Conservation (phyloP, 495 filamentous ascomycete species). For the Xylaria longipes region DNA sequence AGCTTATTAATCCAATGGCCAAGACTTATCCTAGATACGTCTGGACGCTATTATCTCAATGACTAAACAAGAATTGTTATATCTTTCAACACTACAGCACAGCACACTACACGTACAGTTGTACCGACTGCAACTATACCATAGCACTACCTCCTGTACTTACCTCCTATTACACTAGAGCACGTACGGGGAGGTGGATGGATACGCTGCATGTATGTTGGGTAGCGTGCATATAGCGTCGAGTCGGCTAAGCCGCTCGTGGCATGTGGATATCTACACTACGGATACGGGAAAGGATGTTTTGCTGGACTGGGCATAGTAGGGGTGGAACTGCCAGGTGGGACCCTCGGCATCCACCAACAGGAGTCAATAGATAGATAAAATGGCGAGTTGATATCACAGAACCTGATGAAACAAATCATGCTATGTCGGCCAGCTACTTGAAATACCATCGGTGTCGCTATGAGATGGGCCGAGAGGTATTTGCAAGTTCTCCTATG, state of each 20-base stretch:
- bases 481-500: neutral
- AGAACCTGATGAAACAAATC: neutral
- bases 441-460: neutral
- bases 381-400: constrained; percentile 6
- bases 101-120: neutral
- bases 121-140: neutral
- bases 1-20: neutral
- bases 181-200: neutral
- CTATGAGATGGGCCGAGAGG: neutral
- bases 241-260: constrained; percentile 10
- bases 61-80: neutral
- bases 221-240: constrained; percentile 10
- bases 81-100: neutral
- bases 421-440: neutral
- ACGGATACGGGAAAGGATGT: neutral
- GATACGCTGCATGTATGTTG: neutral
- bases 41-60: neutral
- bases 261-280: constrained; percentile 15
- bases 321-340: neutral
- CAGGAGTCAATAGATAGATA: neutral
- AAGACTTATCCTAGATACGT: neutral
- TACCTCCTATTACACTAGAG: neutral
- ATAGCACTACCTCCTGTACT: neutral
- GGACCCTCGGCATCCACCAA: neutral
- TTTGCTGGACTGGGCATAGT: neutral